Evolutionary conservation across 73 alveolate genomes (phyloP), one percentile per base, ranked within the genome.

Genomic region (Paramecium pentaurelia): DNA sequence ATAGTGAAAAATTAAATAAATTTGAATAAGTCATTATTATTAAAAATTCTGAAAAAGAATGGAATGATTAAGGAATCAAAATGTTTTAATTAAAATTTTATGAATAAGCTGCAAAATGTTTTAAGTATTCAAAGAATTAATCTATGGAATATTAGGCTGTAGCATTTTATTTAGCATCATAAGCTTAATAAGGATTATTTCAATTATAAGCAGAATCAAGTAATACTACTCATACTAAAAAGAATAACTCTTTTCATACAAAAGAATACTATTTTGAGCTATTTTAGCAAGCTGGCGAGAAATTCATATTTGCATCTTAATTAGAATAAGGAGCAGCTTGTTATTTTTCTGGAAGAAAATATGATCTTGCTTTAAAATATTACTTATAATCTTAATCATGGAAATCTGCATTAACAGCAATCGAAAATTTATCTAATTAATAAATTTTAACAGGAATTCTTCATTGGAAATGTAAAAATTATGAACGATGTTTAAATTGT

Each of bases 311-410:
- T 18, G 86, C 93, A 6, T 83, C 85, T 7, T 49, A 92, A 85
- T 60, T 34, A 28, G 95, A 85, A 68, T 95, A 97, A 75, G 98
- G 98, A 10, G 98, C 98, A 20, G 90, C 95, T 51, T 97, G 99
- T 71, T 97, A 59, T 92, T 96, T 86, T 93, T 94, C 99, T 20
- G 97, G 96, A 7, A 91, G 91, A 86, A 64, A 87, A 28, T 95
- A 58, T 77, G 92, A 93, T 42, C 80, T 80, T 59, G 96, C 99
- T 7, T 96, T 96, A n/a, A 88, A 85, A 45, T 45, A 93, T 37
- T 96, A 95, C 70, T 86, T 71, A 38, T 38, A 64, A 12, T 38
- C 71, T 54, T 6, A 54, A 18, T 54, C 70, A 4, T 54, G 70
- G 70, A 54, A 54, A 18, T 54, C 70, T 18, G 70, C 70, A n/a